Base-by-base conservation (phyloP, 73 alveolate species). In the Effrenium voratum region DNA sequence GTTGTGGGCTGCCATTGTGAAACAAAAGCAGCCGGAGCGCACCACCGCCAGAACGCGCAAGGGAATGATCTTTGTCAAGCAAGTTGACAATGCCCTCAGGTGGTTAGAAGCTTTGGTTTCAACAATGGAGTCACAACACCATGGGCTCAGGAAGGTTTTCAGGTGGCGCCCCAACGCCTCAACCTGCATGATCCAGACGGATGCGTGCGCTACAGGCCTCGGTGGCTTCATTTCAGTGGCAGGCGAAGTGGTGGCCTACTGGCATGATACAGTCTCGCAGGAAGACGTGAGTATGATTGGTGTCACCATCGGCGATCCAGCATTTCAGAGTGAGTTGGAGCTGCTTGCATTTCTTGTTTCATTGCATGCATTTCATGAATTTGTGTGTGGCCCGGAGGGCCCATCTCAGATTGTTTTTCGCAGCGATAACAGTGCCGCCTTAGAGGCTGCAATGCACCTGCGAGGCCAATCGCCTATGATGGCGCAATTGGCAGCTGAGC, bases 401-500 rank as follows among this genome's bases (percentile, higher is more conserved):
- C 22, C 1, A 22, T 13, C 26, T 10, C 83, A 30, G 38, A 43
- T 57, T 34, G 2, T 86, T 32, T n/a, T 59, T 1, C 30, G 93
- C 16, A 82, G 55, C 2, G 94, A 86, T 50, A 86, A 86, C 68
- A 60, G 68, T 3, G 50, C 94, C 5, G 46, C 34, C 16, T 1
- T 86, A 1, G 3, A 0, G 22, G 83, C 94, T 1, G 94, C 68
- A 24, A 2, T 59, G 45, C 10, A 19, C 22, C 66, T 41, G 46
- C 22, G 47, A 3, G 59, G 83, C 4, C 0, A n/a, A 1, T 41
- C 70, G 13, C 94, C 94, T 3, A 3, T 82, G 55, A 49, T 50
- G 93, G 52, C 70, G 5, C 76, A 38, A 34, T 34, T 82, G 3
- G 76, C 93, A 50, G 93, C 93, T 47, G 93, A 82, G 93, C 28